Percentiles rank a stretch among this genome's conserved stretches.
Conservation (phyloP, 495 filamentous ascomycete species). For the Penicillium herquei region DNA sequence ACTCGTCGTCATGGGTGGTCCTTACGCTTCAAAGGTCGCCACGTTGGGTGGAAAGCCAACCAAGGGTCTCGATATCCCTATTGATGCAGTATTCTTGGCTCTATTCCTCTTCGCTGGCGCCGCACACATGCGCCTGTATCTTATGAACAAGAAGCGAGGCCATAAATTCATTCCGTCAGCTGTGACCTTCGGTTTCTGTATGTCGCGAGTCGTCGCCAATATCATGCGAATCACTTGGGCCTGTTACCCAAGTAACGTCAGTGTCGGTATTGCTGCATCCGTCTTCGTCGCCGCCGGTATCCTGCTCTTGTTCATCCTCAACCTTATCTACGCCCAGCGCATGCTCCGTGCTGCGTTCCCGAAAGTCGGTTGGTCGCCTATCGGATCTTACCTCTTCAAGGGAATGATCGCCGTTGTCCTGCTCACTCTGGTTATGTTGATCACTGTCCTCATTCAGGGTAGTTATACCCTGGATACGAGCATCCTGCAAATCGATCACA, state of each 20-base stretch:
- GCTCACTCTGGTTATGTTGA: constrained; percentile 63
- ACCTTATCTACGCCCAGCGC: constrained; percentile 76
- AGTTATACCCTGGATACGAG: constrained; percentile 62
- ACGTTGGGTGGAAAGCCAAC: constrained; percentile 59
- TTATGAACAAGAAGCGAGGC: constrained; percentile 51
- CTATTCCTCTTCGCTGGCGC: constrained; percentile 61
- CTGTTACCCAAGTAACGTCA: constrained; percentile 39
- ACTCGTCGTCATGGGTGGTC: constrained; percentile 17
- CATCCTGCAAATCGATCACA: constrained; percentile 51
- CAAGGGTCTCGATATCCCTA: constrained; percentile 57
- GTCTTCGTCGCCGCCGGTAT: constrained; percentile 78
- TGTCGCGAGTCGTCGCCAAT: constrained; percentile 64
- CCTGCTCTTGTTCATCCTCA: constrained; percentile 75
- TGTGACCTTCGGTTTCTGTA: constrained; percentile 76
- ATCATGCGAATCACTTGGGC: constrained; percentile 59
- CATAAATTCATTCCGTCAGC: constrained; percentile 72
- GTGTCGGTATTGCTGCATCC: constrained; percentile 65
- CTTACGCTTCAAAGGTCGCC: constrained; percentile 47
- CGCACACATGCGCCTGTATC: constrained; percentile 65
- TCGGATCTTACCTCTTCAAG: constrained; percentile 49
- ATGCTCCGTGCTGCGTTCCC: constrained; percentile 74
- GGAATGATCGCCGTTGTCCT: constrained; percentile 60
- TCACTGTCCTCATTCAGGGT: constrained; percentile 61
- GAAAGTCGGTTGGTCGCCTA: constrained; percentile 61
- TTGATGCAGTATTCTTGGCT: constrained; percentile 61